Conservation (phyloP, 2,329 filamentous ascomycete species). For the Aspergillus sp. region DNA sequence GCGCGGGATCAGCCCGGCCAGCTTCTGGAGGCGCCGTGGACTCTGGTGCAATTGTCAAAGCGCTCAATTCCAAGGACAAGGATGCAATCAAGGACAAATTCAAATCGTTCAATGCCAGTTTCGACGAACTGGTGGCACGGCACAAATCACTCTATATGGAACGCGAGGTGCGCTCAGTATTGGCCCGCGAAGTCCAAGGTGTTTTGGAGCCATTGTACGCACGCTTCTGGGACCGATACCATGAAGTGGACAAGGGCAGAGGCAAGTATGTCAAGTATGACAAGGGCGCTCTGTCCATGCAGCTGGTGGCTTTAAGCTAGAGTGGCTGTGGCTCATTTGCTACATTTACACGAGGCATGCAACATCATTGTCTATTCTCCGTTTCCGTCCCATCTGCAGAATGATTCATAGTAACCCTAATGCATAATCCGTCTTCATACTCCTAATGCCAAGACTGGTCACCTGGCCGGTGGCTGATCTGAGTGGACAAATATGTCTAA, state of each 20-base stretch:
- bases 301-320: conserved; percentile 36
- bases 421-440: no score
- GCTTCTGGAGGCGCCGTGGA: conserved; percentile 60
- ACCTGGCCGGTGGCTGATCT: no score
- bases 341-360: background rate
- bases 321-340: background rate
- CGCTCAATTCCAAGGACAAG: conserved; percentile 79
- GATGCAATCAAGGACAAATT: conserved; percentile 97
- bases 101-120: conserved; percentile 76
- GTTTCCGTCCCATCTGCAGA: background rate
- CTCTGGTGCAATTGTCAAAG: conserved; percentile 75
- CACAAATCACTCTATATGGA: conserved; percentile 88
- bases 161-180: conserved; percentile 70
- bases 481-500: no score
- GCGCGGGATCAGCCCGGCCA: conserved; percentile 53
- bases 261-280: conserved; percentile 98
- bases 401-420: no score
- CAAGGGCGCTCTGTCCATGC: conserved; percentile 66
- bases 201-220: conserved; percentile 92
- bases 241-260: conserved; percentile 94
- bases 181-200: conserved; percentile 76
- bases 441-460: no score
- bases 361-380: no score
- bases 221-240: conserved; percentile 93
- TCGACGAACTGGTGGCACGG: conserved; percentile 76